Evolutionary conservation across 352 stramenopile genomes (phyloP), one percentile per base, ranked within the genome.

Genomic region (Phytopythium delawarense): DNA sequence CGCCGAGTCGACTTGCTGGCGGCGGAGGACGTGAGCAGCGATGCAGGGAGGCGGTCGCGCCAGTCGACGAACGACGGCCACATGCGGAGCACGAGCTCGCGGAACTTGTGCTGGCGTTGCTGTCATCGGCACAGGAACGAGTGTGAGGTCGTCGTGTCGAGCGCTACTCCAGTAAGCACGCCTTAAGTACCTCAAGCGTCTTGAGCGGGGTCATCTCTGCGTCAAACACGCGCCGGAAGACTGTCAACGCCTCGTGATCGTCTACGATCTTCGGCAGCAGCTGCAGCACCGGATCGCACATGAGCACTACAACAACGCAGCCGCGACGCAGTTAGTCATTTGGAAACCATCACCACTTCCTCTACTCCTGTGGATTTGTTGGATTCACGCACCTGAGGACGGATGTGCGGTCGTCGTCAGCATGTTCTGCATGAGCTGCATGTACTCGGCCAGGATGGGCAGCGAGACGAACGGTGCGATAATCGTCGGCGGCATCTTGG

Each of bases 71-170:
- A 89, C 11, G 79, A 81, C 4, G 84, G 80, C 84, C 84, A 93
- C 80, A 93, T 89, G 13, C 84, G 80, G 28, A 93, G 61, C 48
- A 91, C 80, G 23, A 93, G 70, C 46, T 89, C 76, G 28, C 85
- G 72, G 45, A 91, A 90, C 56, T 82, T 84, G 18, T 52, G 32
- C 32, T 87, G 75, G 0, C 84, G 84, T 49, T 89, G 78, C 76
- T 88, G 49, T 44, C 7, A 39, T 45, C 12, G 5, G 34, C 21
- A 64, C 23, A 60, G 4, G 28, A 35, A 21, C 20, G 34, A 25
- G 46, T 21, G 46, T 21, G 25, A 53, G 46, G 9, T 4, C 5
- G 32, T n/a, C 42, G 11, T n/a, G 5, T 21, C 40, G n/a, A 7
- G 7, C n/a, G 16, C 8, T 9, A 8, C 5, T 9, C 9, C 6